Percentiles rank a stretch among this genome's conserved stretches.
Conservation (phyloP, 2,329 filamentous ascomycete genomes). For the Cordyceps cicadae region DNA sequence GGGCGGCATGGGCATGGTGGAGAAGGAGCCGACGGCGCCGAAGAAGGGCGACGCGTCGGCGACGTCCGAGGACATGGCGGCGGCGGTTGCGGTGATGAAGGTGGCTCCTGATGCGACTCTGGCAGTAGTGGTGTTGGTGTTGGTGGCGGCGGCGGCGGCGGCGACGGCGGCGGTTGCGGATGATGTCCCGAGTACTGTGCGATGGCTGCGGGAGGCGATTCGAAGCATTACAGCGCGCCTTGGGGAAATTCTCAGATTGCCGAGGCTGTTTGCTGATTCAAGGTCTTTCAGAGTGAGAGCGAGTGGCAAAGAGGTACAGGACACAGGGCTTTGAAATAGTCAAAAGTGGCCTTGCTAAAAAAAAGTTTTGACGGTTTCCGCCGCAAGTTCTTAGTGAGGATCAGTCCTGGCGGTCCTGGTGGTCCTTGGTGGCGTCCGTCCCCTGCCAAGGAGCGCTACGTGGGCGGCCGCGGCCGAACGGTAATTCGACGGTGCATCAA, state of each 20-base stretch:
- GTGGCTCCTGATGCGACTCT: neutral
- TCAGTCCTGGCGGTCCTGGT: neutral
- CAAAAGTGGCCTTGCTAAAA: slow-evolving; percentile 2
- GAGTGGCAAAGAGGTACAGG: neutral
- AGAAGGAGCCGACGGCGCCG: slow-evolving; percentile 7
- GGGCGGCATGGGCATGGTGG: slow-evolving; percentile 22
- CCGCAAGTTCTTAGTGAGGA: neutral
- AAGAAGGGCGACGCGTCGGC: slow-evolving; percentile 4
- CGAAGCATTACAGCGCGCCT: slow-evolving; percentile 1
- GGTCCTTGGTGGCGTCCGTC: neutral
- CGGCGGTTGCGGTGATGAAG: neutral
- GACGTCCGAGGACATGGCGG: slow-evolving; percentile 8
- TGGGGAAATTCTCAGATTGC: neutral
- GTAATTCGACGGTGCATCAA: neutral
- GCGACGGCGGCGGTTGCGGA: neutral
- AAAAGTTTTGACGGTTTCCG: neutral
- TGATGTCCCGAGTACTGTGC: neutral
- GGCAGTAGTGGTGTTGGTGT: too few species aligned
- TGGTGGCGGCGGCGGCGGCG: too few species aligned
- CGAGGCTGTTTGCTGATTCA: neutral
- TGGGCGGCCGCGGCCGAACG: slow-evolving; percentile 1
- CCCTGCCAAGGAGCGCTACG: slow-evolving; percentile 5
- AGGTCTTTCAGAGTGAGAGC: neutral
- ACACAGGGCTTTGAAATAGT: neutral
- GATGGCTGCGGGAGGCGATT: neutral